Evolutionary conservation across 139 green algal species (phyloP), one percentile per base, ranked within the genome.

Genomic region (Closterium sp.): DNA sequence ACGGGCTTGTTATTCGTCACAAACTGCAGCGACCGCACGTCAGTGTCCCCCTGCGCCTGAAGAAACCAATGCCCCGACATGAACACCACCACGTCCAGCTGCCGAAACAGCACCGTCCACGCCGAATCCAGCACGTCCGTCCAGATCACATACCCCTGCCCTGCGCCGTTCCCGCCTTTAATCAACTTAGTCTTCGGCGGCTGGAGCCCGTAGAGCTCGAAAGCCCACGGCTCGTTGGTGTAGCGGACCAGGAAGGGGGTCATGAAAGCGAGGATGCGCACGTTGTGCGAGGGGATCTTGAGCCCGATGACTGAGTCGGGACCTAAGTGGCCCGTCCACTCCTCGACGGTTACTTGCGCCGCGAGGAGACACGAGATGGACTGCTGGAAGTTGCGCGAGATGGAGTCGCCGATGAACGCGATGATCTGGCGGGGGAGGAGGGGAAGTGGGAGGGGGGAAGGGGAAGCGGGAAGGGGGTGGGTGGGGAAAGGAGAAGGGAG

Each of bases 31-130:
- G 85, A 36, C 19, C 85, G 33, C 25, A 88, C 85, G 7, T 36
- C 31, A 2, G 85, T 88, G 34, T 32, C 28, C 0, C 85, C 85
- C 30, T 55, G 31, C 30, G 25, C 34, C 30, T 43, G 25, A 1
- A 88, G 85, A 76, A 88, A 88, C 85, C 85, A 88, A 3, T 76
- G 85, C 31, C 85, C 32, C 25, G 31, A 34, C 85, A 88, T 34
- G 33, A 88, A 88, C 25, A 88, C 34, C 33, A 33, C 34, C 5
- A 88, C 30, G 30, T 88, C 85, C 25, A 88, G 33, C 30, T 55
- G 32, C 31, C 32, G 31, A 32, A 88, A 33, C 34, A 55, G 31
- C 25, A 31, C 32, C 25, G 85, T 33, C 85, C 85, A 88, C 32
- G 31, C 30, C 1, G 85, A 33, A 55, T 88, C 85, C 9, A 33